These are phyloP conservation scores for Zygosaccharomyces kombuchaensis DNA, from an alignment of 805 yeast genomes.

Conservation along the genomic window DNA sequence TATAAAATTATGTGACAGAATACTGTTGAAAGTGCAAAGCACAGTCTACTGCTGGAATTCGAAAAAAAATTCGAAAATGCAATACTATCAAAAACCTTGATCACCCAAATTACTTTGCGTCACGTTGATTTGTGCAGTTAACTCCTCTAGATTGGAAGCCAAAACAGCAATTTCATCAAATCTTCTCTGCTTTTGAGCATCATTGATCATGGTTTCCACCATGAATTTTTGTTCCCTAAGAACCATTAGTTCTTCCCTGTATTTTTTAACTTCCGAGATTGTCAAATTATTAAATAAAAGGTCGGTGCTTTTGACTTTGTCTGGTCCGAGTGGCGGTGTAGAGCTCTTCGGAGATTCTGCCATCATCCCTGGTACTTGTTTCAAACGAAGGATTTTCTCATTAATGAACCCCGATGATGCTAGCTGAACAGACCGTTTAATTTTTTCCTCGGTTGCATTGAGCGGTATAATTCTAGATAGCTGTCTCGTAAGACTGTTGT, in stretches of 20 bases:
- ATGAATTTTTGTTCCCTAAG: slow-evolving; percentile 77
- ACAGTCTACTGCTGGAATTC: neutral
- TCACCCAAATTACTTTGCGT: slow-evolving; percentile 56
- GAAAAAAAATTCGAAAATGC: neutral
- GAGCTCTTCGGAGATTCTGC: slow-evolving; percentile 6
- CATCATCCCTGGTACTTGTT: slow-evolving; percentile 47
- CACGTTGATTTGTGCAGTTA: slow-evolving; percentile 44
- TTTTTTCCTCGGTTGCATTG: slow-evolving; percentile 42
- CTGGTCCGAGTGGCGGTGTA: slow-evolving; percentile 8
- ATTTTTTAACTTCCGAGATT: slow-evolving; percentile 52
- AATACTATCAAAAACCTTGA: slow-evolving; percentile 34
- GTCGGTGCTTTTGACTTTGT: slow-evolving; percentile 17
- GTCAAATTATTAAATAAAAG: slow-evolving; percentile 34
- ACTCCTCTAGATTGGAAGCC: slow-evolving; percentile 52
- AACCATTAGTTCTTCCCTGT: slow-evolving; percentile 77
- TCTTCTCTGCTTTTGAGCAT: slow-evolving; percentile 59
- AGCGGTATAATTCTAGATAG: slow-evolving; percentile 35
- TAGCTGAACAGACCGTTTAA: slow-evolving; percentile 52
- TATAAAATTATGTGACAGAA: neutral
- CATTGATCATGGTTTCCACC: slow-evolving; percentile 59
- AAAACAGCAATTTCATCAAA: slow-evolving; percentile 72
- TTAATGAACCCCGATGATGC: slow-evolving; percentile 60
- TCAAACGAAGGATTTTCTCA: slow-evolving; percentile 58
- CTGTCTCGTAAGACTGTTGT: slow-evolving; percentile 48
- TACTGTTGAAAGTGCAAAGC: neutral